phyloP scores from a whole-genome alignment of 805 yeast genomes.

The Zygotorulaspora chibaensis region DNA sequence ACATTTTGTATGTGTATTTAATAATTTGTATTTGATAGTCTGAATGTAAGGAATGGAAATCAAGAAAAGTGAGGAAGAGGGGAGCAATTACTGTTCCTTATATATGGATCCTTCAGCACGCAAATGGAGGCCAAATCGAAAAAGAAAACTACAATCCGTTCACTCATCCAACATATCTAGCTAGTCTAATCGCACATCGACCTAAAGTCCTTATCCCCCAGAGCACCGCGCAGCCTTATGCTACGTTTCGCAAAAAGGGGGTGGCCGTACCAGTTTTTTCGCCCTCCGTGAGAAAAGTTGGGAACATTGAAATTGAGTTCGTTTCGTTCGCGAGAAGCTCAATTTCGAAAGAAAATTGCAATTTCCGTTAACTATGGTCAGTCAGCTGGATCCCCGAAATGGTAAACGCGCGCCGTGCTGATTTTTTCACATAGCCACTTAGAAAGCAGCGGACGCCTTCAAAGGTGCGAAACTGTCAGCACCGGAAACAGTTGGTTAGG shows the following conservation, averaged over 20 bases:
- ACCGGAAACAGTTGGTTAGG: neutral
- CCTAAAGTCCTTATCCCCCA: neutral
- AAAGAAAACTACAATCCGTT: too few relatives aligned
- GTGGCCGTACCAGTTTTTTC: constrained; percentile 17
- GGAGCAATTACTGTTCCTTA: neutral
- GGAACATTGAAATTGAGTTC: constrained; percentile 25
- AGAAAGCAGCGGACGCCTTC: neutral
- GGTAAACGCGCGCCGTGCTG: constrained; percentile 21
- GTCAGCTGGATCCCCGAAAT: constrained; percentile 23
- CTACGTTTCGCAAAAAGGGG: too few relatives aligned
- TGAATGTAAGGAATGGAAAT: too few relatives aligned
- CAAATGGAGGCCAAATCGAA: neutral
- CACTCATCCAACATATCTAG: too few relatives aligned
- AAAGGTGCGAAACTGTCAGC: constrained; percentile 8
- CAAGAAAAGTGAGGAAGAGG: neutral
- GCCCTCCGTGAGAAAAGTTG: constrained; percentile 26
- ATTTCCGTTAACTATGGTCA: constrained; percentile 23
- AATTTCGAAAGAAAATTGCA: constrained; percentile 15
- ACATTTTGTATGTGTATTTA: constrained; percentile 46
- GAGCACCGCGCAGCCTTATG: neutral
- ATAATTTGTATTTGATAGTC: constrained; percentile 10
- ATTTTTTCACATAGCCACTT: constrained; percentile 3
- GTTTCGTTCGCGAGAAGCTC: constrained; percentile 20
- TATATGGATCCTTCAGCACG: constrained; percentile 3
- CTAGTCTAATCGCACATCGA: too few relatives aligned